Base-by-base conservation (phyloP, 192 early-diverging fungal genomes). In the Entomortierella beljakovae region DNA sequence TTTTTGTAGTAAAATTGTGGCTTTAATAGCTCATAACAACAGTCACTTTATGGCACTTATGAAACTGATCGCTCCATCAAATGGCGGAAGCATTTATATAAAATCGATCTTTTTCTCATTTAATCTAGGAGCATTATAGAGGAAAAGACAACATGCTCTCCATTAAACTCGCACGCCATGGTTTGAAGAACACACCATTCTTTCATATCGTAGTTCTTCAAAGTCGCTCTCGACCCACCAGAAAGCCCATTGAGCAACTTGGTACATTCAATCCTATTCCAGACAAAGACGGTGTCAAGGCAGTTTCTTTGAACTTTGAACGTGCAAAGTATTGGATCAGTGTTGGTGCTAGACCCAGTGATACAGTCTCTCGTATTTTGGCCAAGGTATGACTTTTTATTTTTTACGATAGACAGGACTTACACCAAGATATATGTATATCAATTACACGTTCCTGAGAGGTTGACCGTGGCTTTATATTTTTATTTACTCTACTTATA, bases 291-390 rank as follows among this genome's bases (percentile, higher is more conserved):
- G 92, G 92, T 25, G 82, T 89, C 57, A 98, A 98, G 81, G 92
- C 93, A 43, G 83, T 99, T 46, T 91, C 93, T 37, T 83, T 98
- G 55, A 91, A 97, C 70, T 86, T 90, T 81, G 93, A 92, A 38
- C 91, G 97, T 35, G 92, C 93, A 80, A 97, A 98, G 82, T 97
- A 99, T 82, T 99, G 98, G 98, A 82, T 99, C 49, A 93, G 92
- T 22, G 95, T 95, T 26, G 98, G 98, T 10, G 98, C 98, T n/a
- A 94, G 97, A 85, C 96, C 96, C 3, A 90, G 91, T n/a, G 92
- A 95, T 33, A 83, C 91, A 43, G 98, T 97, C n/a, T 90, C 88
- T 26, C 94, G 92, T 71, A 80, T 99, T 80, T 82, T 99, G 23
- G 91, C 89, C 60, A 94, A 94, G 90, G 92, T 94, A 76, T 53